Percentiles rank a stretch among this genome's conserved stretches.
Evolutionary conservation across 331 rosid species (phyloP).

Genomic region (Arachis monticola): DNA sequence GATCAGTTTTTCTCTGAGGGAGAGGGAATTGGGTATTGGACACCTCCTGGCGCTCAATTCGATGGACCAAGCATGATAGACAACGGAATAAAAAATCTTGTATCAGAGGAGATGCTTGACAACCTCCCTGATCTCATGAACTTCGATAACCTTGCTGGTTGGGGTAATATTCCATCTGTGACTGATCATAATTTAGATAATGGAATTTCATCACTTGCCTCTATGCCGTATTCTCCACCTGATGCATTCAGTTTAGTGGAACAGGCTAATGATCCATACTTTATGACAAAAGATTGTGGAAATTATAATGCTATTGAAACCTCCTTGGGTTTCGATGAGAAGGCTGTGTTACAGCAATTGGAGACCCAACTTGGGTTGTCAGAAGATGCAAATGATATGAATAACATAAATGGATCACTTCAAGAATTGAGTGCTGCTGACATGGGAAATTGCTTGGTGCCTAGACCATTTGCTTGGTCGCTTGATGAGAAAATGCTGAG

Average conservation of each 20-base stretch:
- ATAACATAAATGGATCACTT: conserved; percentile 41
- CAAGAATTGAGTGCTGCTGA: conserved; percentile 42
- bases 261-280: conserved; percentile 43
- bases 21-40: conserved; percentile 55
- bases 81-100: conserved; percentile 48
- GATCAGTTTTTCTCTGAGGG: conserved; percentile 51
- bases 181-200: conserved; percentile 51
- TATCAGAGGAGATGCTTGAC: conserved; percentile 60
- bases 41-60: conserved; percentile 43
- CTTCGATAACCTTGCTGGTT: conserved; percentile 75
- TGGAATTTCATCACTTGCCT: conserved; percentile 55
- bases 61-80: conserved; percentile 56
- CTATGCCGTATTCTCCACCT: conserved; percentile 43
- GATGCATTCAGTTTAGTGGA: conserved; percentile 57
- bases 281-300: conserved; percentile 51
- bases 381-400: conserved; percentile 41
- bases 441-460: conserved; percentile 41
- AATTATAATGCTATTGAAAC: conserved; percentile 45
- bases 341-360: conserved; percentile 53
- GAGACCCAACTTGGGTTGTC: conserved; percentile 52
- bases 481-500: conserved; percentile 91
- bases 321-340: conserved; percentile 51
- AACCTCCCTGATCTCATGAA: conserved; percentile 70
- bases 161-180: conserved; percentile 59
- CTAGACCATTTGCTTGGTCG: conserved; percentile 59